phyloP scores from a whole-genome alignment of 202 grass and related monocot genomes.

The Schoenoplectus triqueter region DNA sequence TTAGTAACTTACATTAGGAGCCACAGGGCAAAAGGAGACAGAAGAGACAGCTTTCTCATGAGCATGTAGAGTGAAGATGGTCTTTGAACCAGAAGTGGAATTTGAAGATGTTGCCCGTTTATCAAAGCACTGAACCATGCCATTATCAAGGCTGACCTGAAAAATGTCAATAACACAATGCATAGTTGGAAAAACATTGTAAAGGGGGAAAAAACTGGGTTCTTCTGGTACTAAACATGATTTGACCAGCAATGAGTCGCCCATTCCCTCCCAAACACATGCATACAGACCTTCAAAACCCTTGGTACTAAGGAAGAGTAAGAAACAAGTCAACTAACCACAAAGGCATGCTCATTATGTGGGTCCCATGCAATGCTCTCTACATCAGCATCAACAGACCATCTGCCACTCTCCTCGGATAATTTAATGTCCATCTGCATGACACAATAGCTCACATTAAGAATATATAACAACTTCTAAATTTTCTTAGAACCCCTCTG shows the following conservation, averaged over 20 bases:
- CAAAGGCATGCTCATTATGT: constrained; percentile 71
- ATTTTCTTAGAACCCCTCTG: neutral
- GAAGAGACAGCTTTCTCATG: constrained; percentile 76
- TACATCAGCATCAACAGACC: constrained; percentile 76
- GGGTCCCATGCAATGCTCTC: constrained; percentile 95
- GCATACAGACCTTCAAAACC: neutral
- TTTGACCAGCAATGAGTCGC: neutral
- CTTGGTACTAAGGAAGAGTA: constrained; percentile 8
- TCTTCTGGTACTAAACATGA: neutral
- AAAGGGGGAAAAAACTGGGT: neutral
- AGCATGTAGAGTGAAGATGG: constrained; percentile 82
- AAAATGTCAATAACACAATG: constrained; percentile 26
- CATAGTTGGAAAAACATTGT: constrained; percentile 2
- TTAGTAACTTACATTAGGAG: constrained; percentile 61
- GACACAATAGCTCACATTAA: constrained; percentile 6
- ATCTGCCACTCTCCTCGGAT: constrained; percentile 57
- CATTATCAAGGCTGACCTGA: constrained; percentile 95
- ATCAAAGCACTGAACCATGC: constrained; percentile 87
- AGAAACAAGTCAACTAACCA: constrained; percentile 50
- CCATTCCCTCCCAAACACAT: neutral
- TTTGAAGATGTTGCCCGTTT: constrained; percentile 63
- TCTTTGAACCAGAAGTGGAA: constrained; percentile 50
- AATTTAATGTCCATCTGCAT: constrained; percentile 80
- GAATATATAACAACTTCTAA: neutral
- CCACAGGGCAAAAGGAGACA: constrained; percentile 54